Evolutionary conservation across 225 moss, liverwort and hornwort species (phyloP).

Genomic region (Pseudoscleropodium purum): DNA sequence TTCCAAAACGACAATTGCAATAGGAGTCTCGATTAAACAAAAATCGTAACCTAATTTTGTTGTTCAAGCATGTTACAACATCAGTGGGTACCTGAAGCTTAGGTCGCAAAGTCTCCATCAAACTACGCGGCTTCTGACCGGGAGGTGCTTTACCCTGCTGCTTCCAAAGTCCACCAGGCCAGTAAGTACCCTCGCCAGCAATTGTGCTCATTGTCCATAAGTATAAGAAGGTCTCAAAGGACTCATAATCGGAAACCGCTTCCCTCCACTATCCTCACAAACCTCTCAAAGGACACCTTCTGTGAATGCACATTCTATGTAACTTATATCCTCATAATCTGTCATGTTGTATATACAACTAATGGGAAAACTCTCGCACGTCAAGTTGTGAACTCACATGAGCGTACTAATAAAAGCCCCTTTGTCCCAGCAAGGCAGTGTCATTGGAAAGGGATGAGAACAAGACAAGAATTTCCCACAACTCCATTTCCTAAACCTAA

Average conservation of each 20-base stretch:
- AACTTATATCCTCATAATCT: neutral
- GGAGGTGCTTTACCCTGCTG: conserved; percentile 59
- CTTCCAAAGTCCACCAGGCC: conserved; percentile 23
- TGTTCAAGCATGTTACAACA: neutral
- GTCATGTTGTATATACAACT: neutral
- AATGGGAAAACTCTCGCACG: neutral
- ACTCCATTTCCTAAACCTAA: neutral
- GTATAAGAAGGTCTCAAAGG: neutral
- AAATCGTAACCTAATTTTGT: neutral
- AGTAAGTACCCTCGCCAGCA: conserved; percentile 11
- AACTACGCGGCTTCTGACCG: conserved; percentile 49
- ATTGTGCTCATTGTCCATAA: neutral
- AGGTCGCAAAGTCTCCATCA: conserved; percentile 51
- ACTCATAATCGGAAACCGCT: neutral
- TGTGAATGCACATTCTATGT: neutral
- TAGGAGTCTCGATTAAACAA: neutral
- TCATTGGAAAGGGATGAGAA: neutral
- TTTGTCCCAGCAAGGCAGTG: neutral
- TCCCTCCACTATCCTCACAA: neutral
- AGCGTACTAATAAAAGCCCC: neutral
- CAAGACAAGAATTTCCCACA: neutral
- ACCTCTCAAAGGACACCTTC: neutral
- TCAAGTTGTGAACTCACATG: neutral
- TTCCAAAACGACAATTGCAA: neutral
- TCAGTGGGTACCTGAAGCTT: conserved; percentile 37